Percentiles rank a stretch among this genome's conserved stretches.
Conservation (phyloP, 345 rosid species). For the Corchorus capsularis region DNA sequence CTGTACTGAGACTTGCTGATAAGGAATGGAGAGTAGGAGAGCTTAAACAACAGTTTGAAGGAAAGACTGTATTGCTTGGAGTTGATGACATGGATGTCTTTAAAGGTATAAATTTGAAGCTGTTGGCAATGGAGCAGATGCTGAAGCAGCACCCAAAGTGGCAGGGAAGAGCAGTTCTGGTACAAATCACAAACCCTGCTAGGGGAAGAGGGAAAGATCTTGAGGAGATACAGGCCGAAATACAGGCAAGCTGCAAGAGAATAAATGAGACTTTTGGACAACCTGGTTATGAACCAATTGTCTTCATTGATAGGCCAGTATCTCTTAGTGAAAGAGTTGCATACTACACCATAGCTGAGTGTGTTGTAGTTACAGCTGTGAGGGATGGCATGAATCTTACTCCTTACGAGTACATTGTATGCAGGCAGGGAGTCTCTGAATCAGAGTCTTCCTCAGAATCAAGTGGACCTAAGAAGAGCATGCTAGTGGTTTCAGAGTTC, state of each 20-base stretch:
- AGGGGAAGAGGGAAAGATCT: slow-evolving; percentile 72
- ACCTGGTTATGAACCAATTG: slow-evolving; percentile 67
- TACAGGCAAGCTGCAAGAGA: slow-evolving; percentile 59
- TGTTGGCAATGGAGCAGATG: slow-evolving; percentile 78
- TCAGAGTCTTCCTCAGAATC: slow-evolving; percentile 38
- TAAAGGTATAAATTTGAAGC: slow-evolving; percentile 73
- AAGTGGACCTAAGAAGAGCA: slow-evolving; percentile 58
- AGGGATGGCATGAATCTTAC: slow-evolving; percentile 87
- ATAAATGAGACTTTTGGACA: slow-evolving; percentile 61
- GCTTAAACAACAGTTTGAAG: slow-evolving; percentile 70
- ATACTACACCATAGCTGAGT: slow-evolving; percentile 69
- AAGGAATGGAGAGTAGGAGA: slow-evolving; percentile 73
- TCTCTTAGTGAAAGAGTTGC: slow-evolving; percentile 67
- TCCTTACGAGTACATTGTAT: slow-evolving; percentile 71
- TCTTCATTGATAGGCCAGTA: slow-evolving; percentile 62
- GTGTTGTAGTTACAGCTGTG: slow-evolving; percentile 76
- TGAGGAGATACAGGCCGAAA: slow-evolving; percentile 64
- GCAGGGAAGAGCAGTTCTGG: slow-evolving; percentile 70
- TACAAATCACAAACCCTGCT: slow-evolving; percentile 73
- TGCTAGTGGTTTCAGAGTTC: slow-evolving; percentile 77
- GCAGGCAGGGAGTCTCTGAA: slow-evolving; percentile 61
- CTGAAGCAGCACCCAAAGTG: slow-evolving; percentile 70
- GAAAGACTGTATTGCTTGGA: slow-evolving; percentile 69
- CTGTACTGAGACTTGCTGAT: slow-evolving; percentile 63
- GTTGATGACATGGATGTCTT: slow-evolving; percentile 87